phyloP scores from a whole-genome alignment of 140 eudicot genomes.

The Bidens hawaiensis region DNA sequence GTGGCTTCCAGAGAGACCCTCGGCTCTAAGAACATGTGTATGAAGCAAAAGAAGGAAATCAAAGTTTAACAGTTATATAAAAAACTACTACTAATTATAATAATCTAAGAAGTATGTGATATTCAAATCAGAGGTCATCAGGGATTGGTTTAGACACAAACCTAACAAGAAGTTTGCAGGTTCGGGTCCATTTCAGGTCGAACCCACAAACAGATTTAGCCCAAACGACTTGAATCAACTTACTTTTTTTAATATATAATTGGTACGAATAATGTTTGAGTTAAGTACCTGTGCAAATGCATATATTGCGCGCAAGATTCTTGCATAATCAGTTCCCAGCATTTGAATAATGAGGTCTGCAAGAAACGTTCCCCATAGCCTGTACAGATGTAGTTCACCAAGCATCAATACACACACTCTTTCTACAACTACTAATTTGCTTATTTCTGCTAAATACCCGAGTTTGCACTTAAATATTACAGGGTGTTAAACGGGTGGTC shows the following conservation, averaged over 20 bases:
- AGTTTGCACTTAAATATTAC: background rate
- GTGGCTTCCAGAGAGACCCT: no score
- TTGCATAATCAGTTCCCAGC: slow-evolving; percentile 98
- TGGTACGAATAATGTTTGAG: background rate
- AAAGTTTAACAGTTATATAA: no score
- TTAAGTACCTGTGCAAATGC: slow-evolving; percentile 89
- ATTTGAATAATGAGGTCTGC: slow-evolving; percentile 92
- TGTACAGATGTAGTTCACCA: slow-evolving; percentile 24
- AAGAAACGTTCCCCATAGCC: slow-evolving; percentile 91
- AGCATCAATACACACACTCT: background rate
- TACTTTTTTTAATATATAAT: no score
- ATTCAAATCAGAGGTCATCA: background rate
- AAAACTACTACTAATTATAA: no score
- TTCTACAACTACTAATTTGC: background rate
- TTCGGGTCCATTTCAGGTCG: background rate
- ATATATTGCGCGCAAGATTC: slow-evolving; percentile 88
- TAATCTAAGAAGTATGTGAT: background rate
- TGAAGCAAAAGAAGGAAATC: no score
- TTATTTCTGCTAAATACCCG: background rate
- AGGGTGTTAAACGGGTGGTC: no score
- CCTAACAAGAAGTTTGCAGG: no score
- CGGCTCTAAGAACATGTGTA: no score
- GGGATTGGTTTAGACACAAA: background rate
- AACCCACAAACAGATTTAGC: no score
- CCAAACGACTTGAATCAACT: no score